phyloP scores from a whole-genome alignment of 495 filamentous ascomycete genomes.

The Tuber aestivum region DNA sequence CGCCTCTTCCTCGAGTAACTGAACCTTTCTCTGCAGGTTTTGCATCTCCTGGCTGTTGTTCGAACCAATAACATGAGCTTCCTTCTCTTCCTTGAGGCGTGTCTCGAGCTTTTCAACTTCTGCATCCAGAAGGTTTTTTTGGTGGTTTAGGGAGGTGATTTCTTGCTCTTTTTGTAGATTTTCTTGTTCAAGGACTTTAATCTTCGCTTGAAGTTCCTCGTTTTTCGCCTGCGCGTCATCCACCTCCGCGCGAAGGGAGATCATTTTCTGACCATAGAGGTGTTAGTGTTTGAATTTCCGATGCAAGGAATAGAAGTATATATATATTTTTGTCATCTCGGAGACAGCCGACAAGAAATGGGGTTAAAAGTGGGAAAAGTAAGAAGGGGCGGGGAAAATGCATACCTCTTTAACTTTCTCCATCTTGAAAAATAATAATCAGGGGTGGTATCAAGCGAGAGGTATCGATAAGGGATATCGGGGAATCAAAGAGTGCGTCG shows the following conservation, averaged over 20 bases:
- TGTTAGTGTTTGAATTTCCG: conserved; percentile 6
- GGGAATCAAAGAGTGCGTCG: not conserved
- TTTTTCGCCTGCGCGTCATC: conserved; percentile 70
- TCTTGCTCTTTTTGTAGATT: conserved; percentile 95
- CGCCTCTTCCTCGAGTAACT: conserved; percentile 94
- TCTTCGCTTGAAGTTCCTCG: conserved; percentile 77
- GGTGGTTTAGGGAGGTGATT: conserved; percentile 88
- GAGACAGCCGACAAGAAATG: conserved; percentile 7
- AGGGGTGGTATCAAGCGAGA: conserved; percentile 13
- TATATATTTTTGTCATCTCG: not conserved
- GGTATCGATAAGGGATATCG: conserved; percentile 28
- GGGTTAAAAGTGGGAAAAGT: not conserved
- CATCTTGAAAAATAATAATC: conserved; percentile 45
- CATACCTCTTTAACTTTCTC: conserved; percentile 47
- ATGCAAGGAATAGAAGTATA: not conserved
- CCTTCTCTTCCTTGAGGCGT: conserved; percentile 70
- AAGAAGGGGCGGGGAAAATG: conserved; percentile 3
- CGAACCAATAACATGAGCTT: conserved; percentile 62
- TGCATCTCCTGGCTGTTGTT: conserved; percentile 80
- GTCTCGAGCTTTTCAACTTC: conserved; percentile 87
- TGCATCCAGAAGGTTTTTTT: conserved; percentile 76
- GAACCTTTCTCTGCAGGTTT: conserved; percentile 78
- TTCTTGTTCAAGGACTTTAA: conserved; percentile 90
- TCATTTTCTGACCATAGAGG: conserved; percentile 67
- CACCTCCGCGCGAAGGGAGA: conserved; percentile 81